Evolutionary conservation across 108 stramenopile genomes (phyloP), one percentile per base, ranked within the genome.

Genomic region (Nitzschia palea): DNA sequence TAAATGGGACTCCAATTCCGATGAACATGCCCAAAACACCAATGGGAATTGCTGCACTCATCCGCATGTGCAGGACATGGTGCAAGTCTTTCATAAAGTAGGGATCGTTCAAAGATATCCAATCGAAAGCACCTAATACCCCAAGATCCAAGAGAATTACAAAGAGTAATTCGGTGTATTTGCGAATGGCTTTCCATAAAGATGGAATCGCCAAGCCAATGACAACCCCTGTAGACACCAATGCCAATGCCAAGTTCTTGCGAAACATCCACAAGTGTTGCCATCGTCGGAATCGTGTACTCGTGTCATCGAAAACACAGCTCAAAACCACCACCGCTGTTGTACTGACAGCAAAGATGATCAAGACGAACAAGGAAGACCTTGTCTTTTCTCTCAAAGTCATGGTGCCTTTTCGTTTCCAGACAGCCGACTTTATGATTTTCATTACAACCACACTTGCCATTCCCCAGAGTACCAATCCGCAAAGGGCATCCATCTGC

Each of bases 21-120:
- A 35, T 26, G 9, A 67, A 6, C 9, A 67, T 14, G 28, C 66
- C 66, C 2, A 56, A 9, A 30, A 67, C 26, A n/a, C 25, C 22
- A 56, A 51, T 53, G 27, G 66, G 66, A 44, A 67, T 56, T 33
- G 66, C 66, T n/a, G 54, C 66, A 20, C 66, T 67, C 66, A 67
- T 67, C 37, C 66, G 66, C 54, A 67, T 43, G 17, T 55, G 33
- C 3, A 44, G 9, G 3, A 44, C 30, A 44, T 67, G 66, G 4
- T 67, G 2, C 20, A 67, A 43, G 23, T 67, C 66, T 44, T 57
- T 23, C 20, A 25, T 17, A 35, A 48, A 48, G 22, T 48, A 56
- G 36, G 42, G 42, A 67, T 18, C 43, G 30, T 25, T 66, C 65
- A 0, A 37, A 1, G 51, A 54, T 12, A 18, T 32, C 52, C 17